Evolutionary conservation across 257 asterid genomes (phyloP).

Genomic region (Mitragyna speciosa): DNA sequence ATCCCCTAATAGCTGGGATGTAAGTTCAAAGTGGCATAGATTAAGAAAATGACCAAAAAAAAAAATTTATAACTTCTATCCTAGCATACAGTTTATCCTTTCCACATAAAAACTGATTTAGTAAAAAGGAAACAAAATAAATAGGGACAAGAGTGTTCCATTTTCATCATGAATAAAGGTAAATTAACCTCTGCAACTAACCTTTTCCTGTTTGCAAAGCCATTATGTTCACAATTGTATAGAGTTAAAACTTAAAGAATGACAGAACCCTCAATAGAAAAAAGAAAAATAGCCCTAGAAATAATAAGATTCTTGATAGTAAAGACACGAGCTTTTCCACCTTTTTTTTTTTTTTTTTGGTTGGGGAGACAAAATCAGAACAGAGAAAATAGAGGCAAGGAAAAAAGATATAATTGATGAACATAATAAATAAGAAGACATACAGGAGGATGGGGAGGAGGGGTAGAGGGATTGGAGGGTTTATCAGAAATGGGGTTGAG

Average conservation of each 20-base stretch:
- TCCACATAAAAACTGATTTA: not conserved
- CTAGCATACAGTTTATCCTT: not conserved
- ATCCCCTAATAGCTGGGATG: not conserved
- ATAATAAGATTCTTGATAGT: not conserved
- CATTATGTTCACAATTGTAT: too few relatives aligned
- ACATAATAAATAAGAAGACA: not conserved
- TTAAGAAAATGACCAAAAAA: not conserved
- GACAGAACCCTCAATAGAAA: not conserved
- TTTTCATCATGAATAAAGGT: too few relatives aligned
- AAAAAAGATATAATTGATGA: not conserved
- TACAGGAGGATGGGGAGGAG: constrained; percentile 43
- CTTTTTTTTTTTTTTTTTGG: too few relatives aligned
- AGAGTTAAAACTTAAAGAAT: not conserved
- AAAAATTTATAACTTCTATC: not conserved
- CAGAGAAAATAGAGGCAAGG: not conserved
- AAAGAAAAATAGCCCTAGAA: not conserved
- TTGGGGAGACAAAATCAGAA: not conserved
- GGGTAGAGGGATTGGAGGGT: constrained; percentile 40
- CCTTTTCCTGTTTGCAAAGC: not conserved
- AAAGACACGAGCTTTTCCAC: not conserved
- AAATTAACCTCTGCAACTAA: not conserved
- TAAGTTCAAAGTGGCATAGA: not conserved
- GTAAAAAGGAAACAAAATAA: not conserved
- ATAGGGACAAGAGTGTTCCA: too few relatives aligned
- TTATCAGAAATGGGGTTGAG: constrained; percentile 89